These are phyloP conservation scores for Biscogniauxia marginata DNA, from an alignment of 2,329 filamentous ascomycete genomes.

Conservation along the genomic window DNA sequence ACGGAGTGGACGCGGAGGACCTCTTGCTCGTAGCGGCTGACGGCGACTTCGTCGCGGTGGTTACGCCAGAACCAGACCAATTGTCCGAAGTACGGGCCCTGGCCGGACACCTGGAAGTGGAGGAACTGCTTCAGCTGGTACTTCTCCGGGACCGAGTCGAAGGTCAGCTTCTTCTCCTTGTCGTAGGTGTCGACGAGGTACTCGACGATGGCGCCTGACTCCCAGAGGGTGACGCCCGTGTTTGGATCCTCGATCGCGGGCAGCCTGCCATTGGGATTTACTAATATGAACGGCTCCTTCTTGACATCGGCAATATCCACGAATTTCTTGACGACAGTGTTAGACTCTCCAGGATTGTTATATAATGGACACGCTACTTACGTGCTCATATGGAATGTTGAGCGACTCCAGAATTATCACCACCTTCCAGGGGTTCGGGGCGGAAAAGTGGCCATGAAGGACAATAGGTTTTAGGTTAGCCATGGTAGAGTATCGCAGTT, in stretches of 20 bases:
- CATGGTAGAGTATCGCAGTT: not conserved
- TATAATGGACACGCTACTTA: not conserved
- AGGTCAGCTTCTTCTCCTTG: conserved; percentile 36
- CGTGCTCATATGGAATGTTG: not conserved
- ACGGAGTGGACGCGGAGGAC: conserved; percentile 43
- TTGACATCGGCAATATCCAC: conserved; percentile 17
- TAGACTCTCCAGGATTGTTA: not conserved
- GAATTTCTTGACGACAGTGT: not conserved
- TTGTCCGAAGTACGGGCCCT: conserved; percentile 50
- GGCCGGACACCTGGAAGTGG: conserved; percentile 43
- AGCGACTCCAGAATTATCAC: not conserved
- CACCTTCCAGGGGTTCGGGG: not conserved
- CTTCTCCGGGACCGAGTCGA: conserved; percentile 32
- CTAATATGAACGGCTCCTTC: conserved; percentile 7
- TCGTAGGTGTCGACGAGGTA: conserved; percentile 36
- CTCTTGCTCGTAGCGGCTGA: conserved; percentile 44
- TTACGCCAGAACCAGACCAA: conserved; percentile 40
- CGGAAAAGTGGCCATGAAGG: not conserved
- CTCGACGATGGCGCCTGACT: conserved; percentile 22
- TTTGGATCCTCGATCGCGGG: conserved; percentile 23
- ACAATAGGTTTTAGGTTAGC: not conserved
- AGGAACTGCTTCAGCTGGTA: conserved; percentile 43
- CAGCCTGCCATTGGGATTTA: conserved; percentile 22
- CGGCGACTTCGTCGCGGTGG: conserved; percentile 41
- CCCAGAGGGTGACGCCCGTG: conserved; percentile 19